Conservation (phyloP, 2,329 filamentous ascomycete species). For the Curvularia sp. region DNA sequence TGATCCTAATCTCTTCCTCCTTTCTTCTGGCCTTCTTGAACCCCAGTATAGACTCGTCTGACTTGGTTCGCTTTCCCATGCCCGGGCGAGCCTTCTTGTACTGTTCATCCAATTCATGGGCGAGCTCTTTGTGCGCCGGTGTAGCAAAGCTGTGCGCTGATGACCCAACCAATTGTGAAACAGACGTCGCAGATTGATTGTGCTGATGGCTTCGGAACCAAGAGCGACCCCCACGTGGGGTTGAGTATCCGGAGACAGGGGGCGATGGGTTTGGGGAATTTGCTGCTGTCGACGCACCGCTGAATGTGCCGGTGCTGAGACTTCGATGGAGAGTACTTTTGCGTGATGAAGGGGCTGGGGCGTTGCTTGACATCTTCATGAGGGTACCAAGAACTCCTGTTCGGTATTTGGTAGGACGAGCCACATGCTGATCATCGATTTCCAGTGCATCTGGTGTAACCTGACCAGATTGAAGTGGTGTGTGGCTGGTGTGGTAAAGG, state of each 20-base stretch:
- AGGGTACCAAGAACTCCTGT: slow-evolving; percentile 76
- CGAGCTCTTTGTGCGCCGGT: slow-evolving; percentile 51
- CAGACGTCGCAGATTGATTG: slow-evolving; percentile 50
- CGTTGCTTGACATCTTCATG: slow-evolving; percentile 58
- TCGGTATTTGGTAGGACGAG: slow-evolving; percentile 71
- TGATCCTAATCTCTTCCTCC: slow-evolving; percentile 64
- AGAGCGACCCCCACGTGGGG: slow-evolving; percentile 44
- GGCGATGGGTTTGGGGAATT: slow-evolving; percentile 51
- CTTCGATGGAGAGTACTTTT: slow-evolving; percentile 32
- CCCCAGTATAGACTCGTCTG: slow-evolving; percentile 48
- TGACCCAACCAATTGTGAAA: slow-evolving; percentile 54
- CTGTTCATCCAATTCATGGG: slow-evolving; percentile 52
- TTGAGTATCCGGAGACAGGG: slow-evolving; percentile 52
- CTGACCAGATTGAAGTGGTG: slow-evolving; percentile 53
- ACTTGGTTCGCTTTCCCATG: slow-evolving; percentile 48
- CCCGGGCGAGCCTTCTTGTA: slow-evolving; percentile 49
- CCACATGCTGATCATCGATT: slow-evolving; percentile 68
- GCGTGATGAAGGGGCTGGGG: slow-evolving; percentile 15
- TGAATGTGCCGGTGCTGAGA: slow-evolving; percentile 39
- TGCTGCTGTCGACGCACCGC: slow-evolving; percentile 43
- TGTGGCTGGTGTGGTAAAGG: slow-evolving; percentile 39
- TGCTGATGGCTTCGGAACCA: slow-evolving; percentile 50
- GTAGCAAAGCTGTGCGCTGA: slow-evolving; percentile 53
- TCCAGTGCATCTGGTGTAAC: slow-evolving; percentile 58
- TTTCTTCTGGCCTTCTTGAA: slow-evolving; percentile 47